Base-by-base conservation (phyloP, 2,329 filamentous ascomycete genomes). In the Cercospora sp. region DNA sequence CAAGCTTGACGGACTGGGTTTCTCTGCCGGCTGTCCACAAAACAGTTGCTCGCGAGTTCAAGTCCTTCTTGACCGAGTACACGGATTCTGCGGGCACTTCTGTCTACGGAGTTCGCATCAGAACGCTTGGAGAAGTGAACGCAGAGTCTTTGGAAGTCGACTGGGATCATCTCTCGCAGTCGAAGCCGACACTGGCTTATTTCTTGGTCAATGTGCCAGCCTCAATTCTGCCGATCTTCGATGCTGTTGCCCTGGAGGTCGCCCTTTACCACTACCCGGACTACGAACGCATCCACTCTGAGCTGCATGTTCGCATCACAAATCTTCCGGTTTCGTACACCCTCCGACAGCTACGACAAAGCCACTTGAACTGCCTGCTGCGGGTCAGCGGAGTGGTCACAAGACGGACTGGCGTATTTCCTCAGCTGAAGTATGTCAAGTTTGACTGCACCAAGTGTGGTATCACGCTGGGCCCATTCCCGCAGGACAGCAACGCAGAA, bases 391-490 rank as follows among this genome's bases (percentile, higher is more conserved):
- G 95, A 73, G 95, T 99, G 4, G 95, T 99, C 30, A 99, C 95
- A 36, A 89, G 95, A 71, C 89, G 95, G 73, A 96, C 90, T 28
- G 95, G 95, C 65, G 96, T 99, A 59, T 99, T 99, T 79, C 95
- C 95, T 3, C 95, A 99, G 82, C 85, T 99, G 69, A 98, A 98
- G 80, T 97, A 98, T 80, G 92, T 99, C 82, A 97, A 97, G 82
- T 98, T 99, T 77, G 92, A 97, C 82, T 99, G 95, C 81, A 89
- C 85, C 67, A 99, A 97, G 82, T 99, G 95, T 76, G 92, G 92
- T 69, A 87, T 92, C 57, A 97, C 93, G 0, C 87, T 99, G 3
- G 95, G 95, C 1, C 95, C 95, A 18, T 99, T 97, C 83, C 94
- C 97, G 77, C 95, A 99, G 77, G 95, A 99, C 82, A 95, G 94